Percentiles rank a stretch among this genome's conserved stretches.
phyloP scores from a whole-genome alignment of 2,329 filamentous ascomycete species.

The Tolypocladium ophioglossoides region DNA sequence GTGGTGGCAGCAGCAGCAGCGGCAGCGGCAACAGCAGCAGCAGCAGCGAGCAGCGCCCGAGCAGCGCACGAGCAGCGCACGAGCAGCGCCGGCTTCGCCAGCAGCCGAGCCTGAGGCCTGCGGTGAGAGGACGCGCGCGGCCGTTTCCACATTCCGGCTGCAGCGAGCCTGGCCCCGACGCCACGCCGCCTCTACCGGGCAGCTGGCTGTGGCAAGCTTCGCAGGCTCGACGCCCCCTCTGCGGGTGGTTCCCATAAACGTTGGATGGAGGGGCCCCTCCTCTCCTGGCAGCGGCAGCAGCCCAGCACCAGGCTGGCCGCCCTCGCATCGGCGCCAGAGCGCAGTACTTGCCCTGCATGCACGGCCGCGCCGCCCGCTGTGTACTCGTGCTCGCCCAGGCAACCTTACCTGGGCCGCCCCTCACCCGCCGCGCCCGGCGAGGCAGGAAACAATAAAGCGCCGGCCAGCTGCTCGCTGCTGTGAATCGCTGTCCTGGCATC shows the following conservation, averaged over 20 bases:
- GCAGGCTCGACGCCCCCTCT: neutral
- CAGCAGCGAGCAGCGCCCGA: too few species aligned
- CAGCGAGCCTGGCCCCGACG: neutral
- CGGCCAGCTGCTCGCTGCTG: neutral
- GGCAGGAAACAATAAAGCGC: too few species aligned
- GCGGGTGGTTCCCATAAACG: neutral
- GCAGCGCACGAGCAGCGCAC: too few species aligned
- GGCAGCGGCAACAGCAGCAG: too few species aligned
- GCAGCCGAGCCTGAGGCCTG: neutral
- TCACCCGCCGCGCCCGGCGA: too few species aligned
- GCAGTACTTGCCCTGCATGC: too few species aligned
- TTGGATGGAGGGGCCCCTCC: neutral
- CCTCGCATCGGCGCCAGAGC: too few species aligned
- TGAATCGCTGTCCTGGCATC: neutral
- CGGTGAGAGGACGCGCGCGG: neutral
- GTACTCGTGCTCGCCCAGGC: neutral
- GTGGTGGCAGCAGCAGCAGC: too few species aligned
- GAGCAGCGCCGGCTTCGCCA: too few species aligned
- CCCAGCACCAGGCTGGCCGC: too few species aligned
- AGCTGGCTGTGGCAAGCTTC: neutral
- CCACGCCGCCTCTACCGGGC: neutral
- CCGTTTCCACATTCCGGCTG: neutral
- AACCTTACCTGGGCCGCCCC: neutral
- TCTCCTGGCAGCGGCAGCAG: too few species aligned
- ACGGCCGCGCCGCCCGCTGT: too few species aligned